These are phyloP conservation scores for Polygonum aviculare DNA, from an alignment of 148 eudicot species.

Conservation along the genomic window DNA sequence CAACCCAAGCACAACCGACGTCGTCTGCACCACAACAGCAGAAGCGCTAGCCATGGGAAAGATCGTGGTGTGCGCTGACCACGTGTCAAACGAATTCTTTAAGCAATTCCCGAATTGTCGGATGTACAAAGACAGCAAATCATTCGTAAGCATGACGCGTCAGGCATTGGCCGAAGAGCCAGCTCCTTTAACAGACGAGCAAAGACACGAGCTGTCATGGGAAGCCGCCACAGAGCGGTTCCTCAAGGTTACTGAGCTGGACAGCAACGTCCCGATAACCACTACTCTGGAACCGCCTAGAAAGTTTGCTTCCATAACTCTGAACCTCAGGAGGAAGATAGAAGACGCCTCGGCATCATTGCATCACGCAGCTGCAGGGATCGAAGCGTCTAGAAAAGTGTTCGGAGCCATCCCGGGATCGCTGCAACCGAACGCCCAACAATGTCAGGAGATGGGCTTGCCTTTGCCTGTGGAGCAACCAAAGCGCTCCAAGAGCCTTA, in stretches of 20 bases:
- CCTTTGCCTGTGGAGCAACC: conserved; percentile 19
- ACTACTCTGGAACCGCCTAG: conserved; percentile 23
- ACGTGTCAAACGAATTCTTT: conserved; percentile 93
- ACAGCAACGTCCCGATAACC: conserved; percentile 17
- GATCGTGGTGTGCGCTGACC: conserved; percentile 83
- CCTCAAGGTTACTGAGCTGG: conserved; percentile 45
- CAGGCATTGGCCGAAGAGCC: conserved; percentile 65
- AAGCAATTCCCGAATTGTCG: conserved; percentile 82
- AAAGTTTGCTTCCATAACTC: conserved; percentile 47
- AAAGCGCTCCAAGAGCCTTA: background rate
- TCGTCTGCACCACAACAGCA: conserved; percentile 96
- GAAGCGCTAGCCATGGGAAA: conserved; percentile 99
- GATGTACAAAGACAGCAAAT: conserved; percentile 47
- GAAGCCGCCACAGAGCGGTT: conserved; percentile 87
- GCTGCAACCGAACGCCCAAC: conserved; percentile 56
- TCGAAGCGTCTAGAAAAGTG: conserved; percentile 26
- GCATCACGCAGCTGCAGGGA: conserved; percentile 52
- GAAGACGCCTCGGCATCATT: conserved; percentile 72
- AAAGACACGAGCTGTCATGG: conserved; percentile 75
- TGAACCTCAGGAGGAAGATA: conserved; percentile 37
- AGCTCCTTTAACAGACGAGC: conserved; percentile 49
- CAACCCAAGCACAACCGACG: conserved; percentile 97
- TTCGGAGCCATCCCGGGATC: conserved; percentile 43
- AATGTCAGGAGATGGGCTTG: conserved; percentile 56
- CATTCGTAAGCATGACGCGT: conserved; percentile 47